Evolutionary conservation across 495 filamentous ascomycete genomes (phyloP).

Genomic region (Xylaria curta): DNA sequence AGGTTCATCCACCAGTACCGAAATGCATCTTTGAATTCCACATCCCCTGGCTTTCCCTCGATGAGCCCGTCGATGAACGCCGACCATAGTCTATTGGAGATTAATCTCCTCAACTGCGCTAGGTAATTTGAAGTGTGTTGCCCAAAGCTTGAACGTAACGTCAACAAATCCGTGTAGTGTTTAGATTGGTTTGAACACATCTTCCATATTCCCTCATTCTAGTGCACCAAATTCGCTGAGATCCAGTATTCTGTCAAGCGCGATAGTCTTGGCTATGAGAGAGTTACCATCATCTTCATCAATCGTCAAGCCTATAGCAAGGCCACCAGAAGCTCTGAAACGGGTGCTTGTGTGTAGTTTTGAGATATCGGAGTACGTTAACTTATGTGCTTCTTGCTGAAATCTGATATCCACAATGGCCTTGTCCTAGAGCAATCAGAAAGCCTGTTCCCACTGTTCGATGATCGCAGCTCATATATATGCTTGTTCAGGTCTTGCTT

Average conservation of each 20-base stretch:
- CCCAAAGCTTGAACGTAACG: not conserved
- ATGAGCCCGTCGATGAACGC: not conserved
- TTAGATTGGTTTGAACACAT: not conserved
- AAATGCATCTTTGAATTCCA: constrained; percentile 4
- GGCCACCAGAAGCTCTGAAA: constrained; percentile 1
- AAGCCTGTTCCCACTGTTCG: constrained; percentile 14
- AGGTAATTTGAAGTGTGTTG: not conserved
- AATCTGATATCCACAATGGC: constrained; percentile 10
- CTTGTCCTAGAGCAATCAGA: not conserved
- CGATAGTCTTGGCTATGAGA: constrained; percentile 8
- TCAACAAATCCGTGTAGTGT: not conserved
- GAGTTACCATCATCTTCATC: constrained; percentile 1
- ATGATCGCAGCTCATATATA: too few relatives aligned
- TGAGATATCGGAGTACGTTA: not conserved
- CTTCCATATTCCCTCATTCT: constrained; percentile 6
- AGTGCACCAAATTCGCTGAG: constrained; percentile 10
- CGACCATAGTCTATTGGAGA: not conserved
- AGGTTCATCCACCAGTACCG: constrained; percentile 2
- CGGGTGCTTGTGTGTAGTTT: too few relatives aligned
- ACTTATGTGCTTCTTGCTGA: not conserved
- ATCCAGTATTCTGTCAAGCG: not conserved
- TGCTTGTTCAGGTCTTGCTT: not conserved
- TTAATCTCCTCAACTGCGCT: not conserved
- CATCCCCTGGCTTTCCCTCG: not conserved
- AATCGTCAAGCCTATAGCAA: not conserved